Evolutionary conservation across 805 yeast genomes (phyloP).

Genomic region (Komagataella ulmi): DNA sequence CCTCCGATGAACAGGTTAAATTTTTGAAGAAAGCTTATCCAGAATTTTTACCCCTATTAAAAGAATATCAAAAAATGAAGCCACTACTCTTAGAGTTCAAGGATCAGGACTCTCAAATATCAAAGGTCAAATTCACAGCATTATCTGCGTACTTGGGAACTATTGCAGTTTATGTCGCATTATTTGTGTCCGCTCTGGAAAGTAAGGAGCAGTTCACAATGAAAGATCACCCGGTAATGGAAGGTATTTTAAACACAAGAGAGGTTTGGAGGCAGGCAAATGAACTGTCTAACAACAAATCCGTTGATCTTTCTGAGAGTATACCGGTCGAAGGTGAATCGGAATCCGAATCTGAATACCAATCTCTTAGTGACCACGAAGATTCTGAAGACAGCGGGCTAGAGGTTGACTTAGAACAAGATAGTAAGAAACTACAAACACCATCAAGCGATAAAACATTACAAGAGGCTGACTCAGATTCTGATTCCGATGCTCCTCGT

Average conservation of each 20-base stretch:
- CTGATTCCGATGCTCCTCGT: conserved; percentile 19
- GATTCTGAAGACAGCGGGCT: conserved; percentile 3
- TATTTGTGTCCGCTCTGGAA: conserved; percentile 44
- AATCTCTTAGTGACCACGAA: neutral
- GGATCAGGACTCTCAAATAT: conserved; percentile 19
- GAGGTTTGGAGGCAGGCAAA: conserved; percentile 85
- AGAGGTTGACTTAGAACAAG: conserved; percentile 2
- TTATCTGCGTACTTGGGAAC: conserved; percentile 70
- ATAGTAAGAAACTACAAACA: conserved; percentile 8
- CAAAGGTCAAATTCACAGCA: conserved; percentile 48
- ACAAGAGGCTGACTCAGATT: conserved; percentile 23
- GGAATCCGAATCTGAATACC: conserved; percentile 10
- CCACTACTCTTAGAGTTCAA: conserved; percentile 26
- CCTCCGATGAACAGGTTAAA: conserved; percentile 34
- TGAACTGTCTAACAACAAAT: conserved; percentile 26
- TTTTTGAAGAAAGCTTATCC: conserved; percentile 59
- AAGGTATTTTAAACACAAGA: conserved; percentile 63
- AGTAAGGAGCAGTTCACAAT: conserved; percentile 39
- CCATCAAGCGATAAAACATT: conserved; percentile 2
- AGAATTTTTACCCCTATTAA: conserved; percentile 66
- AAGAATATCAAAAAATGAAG: conserved; percentile 37
- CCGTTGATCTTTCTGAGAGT: conserved; percentile 9
- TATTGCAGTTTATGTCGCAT: conserved; percentile 64
- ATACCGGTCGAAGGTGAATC: conserved; percentile 11
- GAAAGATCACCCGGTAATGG: conserved; percentile 89